Evolutionary conservation across 2,329 filamentous ascomycete species (phyloP).

Genomic region (Paecilomyces dactylethromorphus): DNA sequence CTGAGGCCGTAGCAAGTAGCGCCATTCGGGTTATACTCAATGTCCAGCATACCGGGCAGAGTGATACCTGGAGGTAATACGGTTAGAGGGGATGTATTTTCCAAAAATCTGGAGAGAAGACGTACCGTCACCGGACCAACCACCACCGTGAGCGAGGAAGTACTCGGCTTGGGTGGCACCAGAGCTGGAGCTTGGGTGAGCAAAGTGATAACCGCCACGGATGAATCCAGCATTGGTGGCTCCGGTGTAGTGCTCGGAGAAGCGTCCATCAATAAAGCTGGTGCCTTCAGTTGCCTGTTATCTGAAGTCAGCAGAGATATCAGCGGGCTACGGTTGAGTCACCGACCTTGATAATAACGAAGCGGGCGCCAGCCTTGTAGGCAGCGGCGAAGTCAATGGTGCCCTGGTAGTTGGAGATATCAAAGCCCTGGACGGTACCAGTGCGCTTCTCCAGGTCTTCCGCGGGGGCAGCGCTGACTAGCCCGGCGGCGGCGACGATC

Average conservation of each 20-base stretch:
- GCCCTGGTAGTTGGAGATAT: slow-evolving; percentile 24
- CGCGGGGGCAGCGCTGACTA: slow-evolving; percentile 9
- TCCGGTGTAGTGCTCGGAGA: slow-evolving; percentile 44
- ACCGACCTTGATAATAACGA: slow-evolving; percentile 27
- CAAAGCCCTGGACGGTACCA: slow-evolving; percentile 22
- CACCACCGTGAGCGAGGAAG: slow-evolving; percentile 49
- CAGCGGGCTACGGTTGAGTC: no score
- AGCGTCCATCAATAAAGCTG: slow-evolving; percentile 38
- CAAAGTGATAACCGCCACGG: slow-evolving; percentile 53
- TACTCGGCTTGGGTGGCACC: slow-evolving; percentile 45
- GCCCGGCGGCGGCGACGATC: slow-evolving; percentile 3
- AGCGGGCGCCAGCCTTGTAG: slow-evolving; percentile 21
- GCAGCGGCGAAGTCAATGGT: slow-evolving; percentile 21
- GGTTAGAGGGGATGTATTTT: background rate
- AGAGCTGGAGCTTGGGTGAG: slow-evolving; percentile 39
- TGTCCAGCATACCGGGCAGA: slow-evolving; percentile 52
- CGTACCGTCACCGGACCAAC: slow-evolving; percentile 36
- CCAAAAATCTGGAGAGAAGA: background rate
- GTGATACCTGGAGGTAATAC: slow-evolving; percentile 36
- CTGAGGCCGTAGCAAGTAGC: slow-evolving; percentile 43
- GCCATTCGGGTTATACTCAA: slow-evolving; percentile 40
- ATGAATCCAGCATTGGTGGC: slow-evolving; percentile 48
- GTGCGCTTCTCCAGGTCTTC: slow-evolving; percentile 8
- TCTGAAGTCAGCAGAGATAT: slow-evolving; percentile 16
- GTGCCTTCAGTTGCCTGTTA: slow-evolving; percentile 49